Conservation (phyloP, 805 yeast genomes). For the Candida michaelii region DNA sequence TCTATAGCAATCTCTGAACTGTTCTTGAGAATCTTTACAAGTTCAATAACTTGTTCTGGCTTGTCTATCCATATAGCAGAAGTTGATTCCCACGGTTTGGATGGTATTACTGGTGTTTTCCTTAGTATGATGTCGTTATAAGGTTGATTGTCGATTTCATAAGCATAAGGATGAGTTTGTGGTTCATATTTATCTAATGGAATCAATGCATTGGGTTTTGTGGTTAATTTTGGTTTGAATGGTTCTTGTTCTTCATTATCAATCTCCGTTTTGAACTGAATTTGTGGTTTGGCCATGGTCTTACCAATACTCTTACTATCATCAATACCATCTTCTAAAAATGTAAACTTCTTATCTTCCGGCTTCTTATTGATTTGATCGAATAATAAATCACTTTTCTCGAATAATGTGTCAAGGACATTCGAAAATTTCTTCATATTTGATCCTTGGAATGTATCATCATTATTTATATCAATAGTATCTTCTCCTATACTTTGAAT, state of each 20-base stretch:
- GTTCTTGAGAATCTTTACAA: conserved; percentile 54
- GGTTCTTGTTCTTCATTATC: conserved; percentile 73
- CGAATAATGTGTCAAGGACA: conserved; percentile 68
- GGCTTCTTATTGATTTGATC: conserved; percentile 40
- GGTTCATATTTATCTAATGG: conserved; percentile 60
- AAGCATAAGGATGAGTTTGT: conserved; percentile 76
- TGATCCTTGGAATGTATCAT: conserved; percentile 24
- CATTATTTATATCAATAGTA: conserved; percentile 19
- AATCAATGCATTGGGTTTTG: conserved; percentile 69
- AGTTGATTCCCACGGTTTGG: conserved; percentile 64
- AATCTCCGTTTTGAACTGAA: conserved; percentile 52
- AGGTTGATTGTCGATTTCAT: conserved; percentile 67
- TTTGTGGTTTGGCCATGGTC: conserved; percentile 67
- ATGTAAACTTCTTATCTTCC: conserved; percentile 33
- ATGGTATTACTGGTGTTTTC: conserved; percentile 44
- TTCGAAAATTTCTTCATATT: conserved; percentile 66
- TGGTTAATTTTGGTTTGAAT: conserved; percentile 68
- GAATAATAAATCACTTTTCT: conserved; percentile 68
- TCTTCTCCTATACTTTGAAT: conserved; percentile 20
- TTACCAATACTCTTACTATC: conserved; percentile 16
- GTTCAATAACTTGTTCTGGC: conserved; percentile 45
- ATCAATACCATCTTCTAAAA: conserved; percentile 47
- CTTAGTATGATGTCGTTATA: conserved; percentile 61
- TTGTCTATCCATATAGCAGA: conserved; percentile 73
- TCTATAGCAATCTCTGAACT: conserved; percentile 82